Conservation (phyloP, 2,329 filamentous ascomycete genomes). For the Drechmeria coniospora region DNA sequence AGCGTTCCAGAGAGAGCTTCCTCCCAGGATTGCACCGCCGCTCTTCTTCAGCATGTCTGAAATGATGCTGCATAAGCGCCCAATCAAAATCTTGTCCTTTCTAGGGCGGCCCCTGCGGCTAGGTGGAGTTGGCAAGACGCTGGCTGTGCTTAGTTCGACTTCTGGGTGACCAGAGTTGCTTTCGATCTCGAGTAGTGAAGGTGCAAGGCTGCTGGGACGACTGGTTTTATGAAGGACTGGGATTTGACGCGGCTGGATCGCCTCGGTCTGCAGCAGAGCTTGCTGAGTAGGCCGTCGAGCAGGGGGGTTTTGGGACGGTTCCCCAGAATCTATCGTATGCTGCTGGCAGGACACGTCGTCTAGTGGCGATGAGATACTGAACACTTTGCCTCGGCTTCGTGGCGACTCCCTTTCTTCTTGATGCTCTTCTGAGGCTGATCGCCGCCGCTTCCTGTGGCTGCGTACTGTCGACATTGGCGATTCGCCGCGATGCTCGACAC, state of each 20-base stretch:
- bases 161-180: slow-evolving; percentile 1
- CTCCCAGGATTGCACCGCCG: slow-evolving; percentile 34
- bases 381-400: too few species aligned
- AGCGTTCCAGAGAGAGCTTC: slow-evolving; percentile 32
- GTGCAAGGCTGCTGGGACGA: not conserved
- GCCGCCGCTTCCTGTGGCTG: too few species aligned
- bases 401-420: too few species aligned
- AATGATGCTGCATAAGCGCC: slow-evolving; percentile 11
- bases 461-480: too few species aligned
- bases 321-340: too few species aligned
- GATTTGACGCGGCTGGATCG: slow-evolving; percentile 1
- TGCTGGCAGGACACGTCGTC: too few species aligned
- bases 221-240: not conserved
- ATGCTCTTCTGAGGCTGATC: too few species aligned
- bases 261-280: not conserved
- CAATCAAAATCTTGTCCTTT: slow-evolving; percentile 1
- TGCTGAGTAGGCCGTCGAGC: not conserved
- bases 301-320: too few species aligned
- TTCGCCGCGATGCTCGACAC: too few species aligned
- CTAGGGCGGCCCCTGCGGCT: not conserved
- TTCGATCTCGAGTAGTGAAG: not conserved
- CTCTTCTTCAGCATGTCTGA: slow-evolving; percentile 14
- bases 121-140: not conserved
- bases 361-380: too few species aligned
- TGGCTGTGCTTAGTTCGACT: too few species aligned